Conservation (phyloP, 768 basidiomycete genomes). For the Strobilomyces dryophilus region DNA sequence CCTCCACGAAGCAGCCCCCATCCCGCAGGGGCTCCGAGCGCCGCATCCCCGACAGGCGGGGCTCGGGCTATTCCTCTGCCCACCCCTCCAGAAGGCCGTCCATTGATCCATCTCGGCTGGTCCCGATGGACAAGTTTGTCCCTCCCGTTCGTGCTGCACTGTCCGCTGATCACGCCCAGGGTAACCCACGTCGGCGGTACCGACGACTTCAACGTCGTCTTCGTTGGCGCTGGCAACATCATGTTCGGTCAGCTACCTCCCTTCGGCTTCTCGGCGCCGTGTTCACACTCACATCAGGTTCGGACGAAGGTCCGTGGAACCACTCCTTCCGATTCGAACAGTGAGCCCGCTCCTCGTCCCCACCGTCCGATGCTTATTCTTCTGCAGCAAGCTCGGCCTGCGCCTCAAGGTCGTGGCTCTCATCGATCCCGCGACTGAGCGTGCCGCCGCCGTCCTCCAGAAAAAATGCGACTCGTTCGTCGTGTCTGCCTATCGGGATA, state of each 20-base stretch:
- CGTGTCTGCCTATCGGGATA: slow-evolving; percentile 87
- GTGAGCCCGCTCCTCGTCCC: slow-evolving; percentile 38
- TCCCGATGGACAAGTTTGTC: slow-evolving; percentile 76
- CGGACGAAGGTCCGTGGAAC: slow-evolving; percentile 89
- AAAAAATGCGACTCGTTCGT: slow-evolving; percentile 94
- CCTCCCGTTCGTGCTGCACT: not conserved
- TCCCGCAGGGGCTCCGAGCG: slow-evolving; percentile 46
- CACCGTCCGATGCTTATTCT: slow-evolving; percentile 7
- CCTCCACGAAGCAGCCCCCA: slow-evolving; percentile 26
- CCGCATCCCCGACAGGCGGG: slow-evolving; percentile 42
- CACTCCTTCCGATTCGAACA: slow-evolving; percentile 90
- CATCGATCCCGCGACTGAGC: slow-evolving; percentile 85
- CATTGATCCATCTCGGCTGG: slow-evolving; percentile 71
- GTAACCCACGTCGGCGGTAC: slow-evolving; percentile 50
- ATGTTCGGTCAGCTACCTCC: slow-evolving; percentile 75
- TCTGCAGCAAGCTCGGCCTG: slow-evolving; percentile 80
- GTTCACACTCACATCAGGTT: slow-evolving; percentile 45
- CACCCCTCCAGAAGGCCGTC: slow-evolving; percentile 60
- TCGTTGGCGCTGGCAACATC: slow-evolving; percentile 95
- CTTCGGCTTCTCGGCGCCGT: not conserved
- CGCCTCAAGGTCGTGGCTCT: slow-evolving; percentile 95
- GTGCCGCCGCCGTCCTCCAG: slow-evolving; percentile 73
- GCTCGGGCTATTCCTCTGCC: slow-evolving; percentile 42
- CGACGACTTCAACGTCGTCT: slow-evolving; percentile 88
- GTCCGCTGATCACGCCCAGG: slow-evolving; percentile 31